These are phyloP conservation scores for Letharia lupina DNA, from an alignment of 495 filamentous ascomycete species.

Conservation along the genomic window DNA sequence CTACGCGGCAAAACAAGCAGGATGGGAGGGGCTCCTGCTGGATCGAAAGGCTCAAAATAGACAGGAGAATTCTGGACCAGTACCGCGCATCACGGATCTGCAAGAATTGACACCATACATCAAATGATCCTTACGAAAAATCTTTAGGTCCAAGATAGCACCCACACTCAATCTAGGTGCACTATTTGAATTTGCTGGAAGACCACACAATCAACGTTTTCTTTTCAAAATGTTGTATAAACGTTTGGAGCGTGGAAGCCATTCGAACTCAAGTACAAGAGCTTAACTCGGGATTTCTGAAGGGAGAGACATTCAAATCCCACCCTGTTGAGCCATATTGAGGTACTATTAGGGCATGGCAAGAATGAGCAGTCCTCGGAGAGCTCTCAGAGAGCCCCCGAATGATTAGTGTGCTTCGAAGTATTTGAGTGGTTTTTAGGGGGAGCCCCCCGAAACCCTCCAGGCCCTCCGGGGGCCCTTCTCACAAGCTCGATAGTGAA, in stretches of 20 bases:
- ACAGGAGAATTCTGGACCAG: slow-evolving; percentile 3
- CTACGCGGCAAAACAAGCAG: slow-evolving; percentile 48
- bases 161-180: not conserved
- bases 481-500: too few species aligned
- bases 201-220: not conserved
- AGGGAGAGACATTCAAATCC: not conserved
- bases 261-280: not conserved
- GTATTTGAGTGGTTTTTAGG: too few species aligned
- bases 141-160: not conserved
- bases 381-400: too few species aligned
- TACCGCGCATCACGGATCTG: slow-evolving; percentile 4
- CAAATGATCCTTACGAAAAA: not conserved
- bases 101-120: slow-evolving; percentile 2
- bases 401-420: too few species aligned
- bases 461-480: too few species aligned
- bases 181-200: not conserved
- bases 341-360: too few species aligned
- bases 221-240: not conserved
- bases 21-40: slow-evolving; percentile 54
- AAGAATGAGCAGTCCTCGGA: too few species aligned
- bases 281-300: too few species aligned
- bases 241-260: not conserved
- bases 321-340: too few species aligned
- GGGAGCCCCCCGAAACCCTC: too few species aligned
- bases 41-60: slow-evolving; percentile 28